Evolutionary conservation across 306 rosid genomes (phyloP), one percentile per base, ranked within the genome.

Genomic region (Abrus pulchellus): DNA sequence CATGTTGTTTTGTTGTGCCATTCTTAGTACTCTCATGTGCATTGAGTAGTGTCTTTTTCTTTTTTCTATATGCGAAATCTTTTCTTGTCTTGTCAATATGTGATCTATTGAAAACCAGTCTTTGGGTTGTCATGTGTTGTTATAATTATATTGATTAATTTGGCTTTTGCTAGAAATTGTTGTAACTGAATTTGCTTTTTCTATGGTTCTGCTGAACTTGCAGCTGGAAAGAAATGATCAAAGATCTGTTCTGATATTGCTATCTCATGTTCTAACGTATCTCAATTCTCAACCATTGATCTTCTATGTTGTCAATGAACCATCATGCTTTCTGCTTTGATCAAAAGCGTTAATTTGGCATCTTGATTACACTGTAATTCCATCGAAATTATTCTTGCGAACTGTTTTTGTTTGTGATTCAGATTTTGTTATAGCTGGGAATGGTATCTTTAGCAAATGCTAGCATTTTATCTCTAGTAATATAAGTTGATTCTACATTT

Each of bases 141-240:
- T 41, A 36, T 75, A 32, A 54, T 68, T 68, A 49, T 61, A 78
- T 72, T 80, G 50, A 66, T 75, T 83, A 30, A 56, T 60, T 68
- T 83, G 34, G 66, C 5, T 76, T 72, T 59, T 59, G 20, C 6
- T 76, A 8, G 62, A 74, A 33, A n/a, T 59, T 75, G 38, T 28
- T 56, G 74, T 68, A 48, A 3, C 5, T 41, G n/a, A 75, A 49
- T 56, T 57, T 30, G 5, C 12, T 55, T 75, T 54, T 77, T 57
- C n/a, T 32, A 20, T 73, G 61, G 27, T 28, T 76, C 57, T 72
- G 57, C 75, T 66, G 75, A 74, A 77, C 59, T 60, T 27, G 79
- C 28, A 72, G 54, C 68, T 80, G 34, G 47, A 62, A 68, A 59
- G 67, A 80, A 36, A 36, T 74, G 52, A 81, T 75, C 40, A 41